Conservation (phyloP, 2,329 filamentous ascomycete species). For the Apiospora pterosperma region DNA sequence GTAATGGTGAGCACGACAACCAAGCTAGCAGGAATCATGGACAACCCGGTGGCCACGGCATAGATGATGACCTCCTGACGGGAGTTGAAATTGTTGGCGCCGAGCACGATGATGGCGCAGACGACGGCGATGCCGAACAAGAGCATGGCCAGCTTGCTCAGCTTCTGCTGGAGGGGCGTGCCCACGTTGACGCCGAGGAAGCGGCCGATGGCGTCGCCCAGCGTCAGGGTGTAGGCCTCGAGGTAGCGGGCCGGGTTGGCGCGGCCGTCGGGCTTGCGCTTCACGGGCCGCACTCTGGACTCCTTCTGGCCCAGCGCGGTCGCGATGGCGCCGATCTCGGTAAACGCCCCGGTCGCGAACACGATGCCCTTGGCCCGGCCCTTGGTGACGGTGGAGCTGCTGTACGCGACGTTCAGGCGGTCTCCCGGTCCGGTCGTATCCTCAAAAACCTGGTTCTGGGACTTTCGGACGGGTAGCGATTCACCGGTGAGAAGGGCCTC, state of each 20-base stretch:
- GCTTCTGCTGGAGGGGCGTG: constrained; percentile 65
- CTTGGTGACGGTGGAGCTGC: constrained; percentile 59
- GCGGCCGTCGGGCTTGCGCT: constrained; percentile 48
- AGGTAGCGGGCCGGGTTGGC: constrained; percentile 42
- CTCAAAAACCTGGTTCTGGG: constrained; percentile 44
- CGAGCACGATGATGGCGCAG: constrained; percentile 67
- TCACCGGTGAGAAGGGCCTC: constrained; percentile 63
- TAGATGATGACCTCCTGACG: constrained; percentile 61
- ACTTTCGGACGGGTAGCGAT: constrained; percentile 56
- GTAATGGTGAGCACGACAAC: constrained; percentile 67
- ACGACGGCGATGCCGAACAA: constrained; percentile 65
- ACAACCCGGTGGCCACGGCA: constrained; percentile 54
- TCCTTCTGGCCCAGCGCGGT: constrained; percentile 55
- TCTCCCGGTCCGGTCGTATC: constrained; percentile 56
- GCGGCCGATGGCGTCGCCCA: constrained; percentile 54
- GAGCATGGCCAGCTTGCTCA: constrained; percentile 64
- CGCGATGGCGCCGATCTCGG: constrained; percentile 64
- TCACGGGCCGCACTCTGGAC: constrained; percentile 46
- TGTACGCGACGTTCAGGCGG: constrained; percentile 60
- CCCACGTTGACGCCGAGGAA: constrained; percentile 68
- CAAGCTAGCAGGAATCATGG: constrained; percentile 59
- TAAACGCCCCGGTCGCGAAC: constrained; percentile 57
- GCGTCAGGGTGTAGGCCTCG: constrained; percentile 44
- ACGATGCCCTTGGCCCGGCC: constrained; percentile 59
- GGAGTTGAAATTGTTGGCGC: constrained; percentile 55